Conservation (phyloP, 1,284 basidiomycete genomes). For the Heterobasidion occidentale region DNA sequence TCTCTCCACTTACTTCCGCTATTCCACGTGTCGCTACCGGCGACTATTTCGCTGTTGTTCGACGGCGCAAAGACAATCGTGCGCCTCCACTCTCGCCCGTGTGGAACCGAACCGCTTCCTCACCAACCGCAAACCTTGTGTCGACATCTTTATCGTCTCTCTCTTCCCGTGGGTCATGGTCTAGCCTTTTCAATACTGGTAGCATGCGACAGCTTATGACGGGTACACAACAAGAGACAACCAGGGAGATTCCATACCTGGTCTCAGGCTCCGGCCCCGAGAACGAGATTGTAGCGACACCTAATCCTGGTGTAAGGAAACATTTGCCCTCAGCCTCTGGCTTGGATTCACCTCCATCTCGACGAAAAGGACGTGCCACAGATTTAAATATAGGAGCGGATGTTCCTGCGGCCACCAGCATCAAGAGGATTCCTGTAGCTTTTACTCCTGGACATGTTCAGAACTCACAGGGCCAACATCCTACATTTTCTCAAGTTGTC, state of each 20-base stretch:
- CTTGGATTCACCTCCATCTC: slow-evolving; percentile 9
- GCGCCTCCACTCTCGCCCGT: slow-evolving; percentile 22
- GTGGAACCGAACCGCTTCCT: slow-evolving; percentile 30
- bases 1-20: not conserved
- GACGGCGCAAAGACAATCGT: slow-evolving; percentile 8
- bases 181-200: slow-evolving; percentile 59
- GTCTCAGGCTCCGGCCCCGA: not conserved
- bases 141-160: slow-evolving; percentile 33
- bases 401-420: no score
- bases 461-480: slow-evolving; percentile 14
- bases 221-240: slow-evolving; percentile 29
- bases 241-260: slow-evolving; percentile 3
- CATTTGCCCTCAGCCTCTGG: not conserved
- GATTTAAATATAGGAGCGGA: not conserved
- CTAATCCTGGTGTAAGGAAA: slow-evolving; percentile 8
- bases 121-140: slow-evolving; percentile 24
- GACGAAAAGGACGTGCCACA: slow-evolving; percentile 10
- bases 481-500: slow-evolving; percentile 31
- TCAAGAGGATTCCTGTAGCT: slow-evolving; percentile 14
- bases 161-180: slow-evolving; percentile 68
- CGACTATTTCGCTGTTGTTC: slow-evolving; percentile 6
- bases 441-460: slow-evolving; percentile 29
- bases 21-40: slow-evolving; percentile 5
- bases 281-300: slow-evolving; percentile 6
- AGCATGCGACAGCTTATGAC: slow-evolving; percentile 59